Evolutionary conservation across 2,329 filamentous ascomycete genomes (phyloP), one percentile per base, ranked within the genome.

Genomic region (Aspergillus arachidicola): DNA sequence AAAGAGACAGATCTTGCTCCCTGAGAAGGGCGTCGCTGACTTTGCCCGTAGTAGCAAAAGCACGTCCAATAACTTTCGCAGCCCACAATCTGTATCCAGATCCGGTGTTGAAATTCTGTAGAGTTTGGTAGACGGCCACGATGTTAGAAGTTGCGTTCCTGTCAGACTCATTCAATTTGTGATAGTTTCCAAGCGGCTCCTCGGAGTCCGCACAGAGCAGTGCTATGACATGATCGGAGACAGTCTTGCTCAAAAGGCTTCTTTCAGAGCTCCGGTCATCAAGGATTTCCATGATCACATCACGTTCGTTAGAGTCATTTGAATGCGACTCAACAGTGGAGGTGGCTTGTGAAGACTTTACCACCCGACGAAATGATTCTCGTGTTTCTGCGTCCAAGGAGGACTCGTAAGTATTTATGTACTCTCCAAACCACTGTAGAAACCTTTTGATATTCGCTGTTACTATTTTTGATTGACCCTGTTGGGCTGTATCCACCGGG

Each of bases 41-140:
- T 60, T 87, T 83, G 1, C 93, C 93, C 32, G 88, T 91, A 19
- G 91, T 86, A 45, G 90, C 89, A 77, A 94, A 98, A 0, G 92
- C 89, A 73, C 93, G 87, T 9, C 96, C 95, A 51, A 98, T 83
- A 2, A 94, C 90, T 66, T 90, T 86, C 3, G 92, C 94, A 51
- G 92, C 91, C 96, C 96, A 99, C 1, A 91, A 81, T 0, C 93
- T 81, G 74, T 95, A 97, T 19, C 87, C 85, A 30, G 86, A 80
- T 61, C 88, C 91, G 19, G 90, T 82, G 1, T 85, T 80, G 43
- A 85, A 81, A n/a, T 86, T 83, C 62, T 86, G 84, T 68, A 93
- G 91, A 48, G 91, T 93, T 73, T 89, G 89, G 89, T 91, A 95
- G 0, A 97, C 84, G 21, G 88, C 86, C 14, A 88, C 81, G 2